phyloP scores from a whole-genome alignment of 2,329 filamentous ascomycete genomes.

The Colletotrichum gloeosporioides region DNA sequence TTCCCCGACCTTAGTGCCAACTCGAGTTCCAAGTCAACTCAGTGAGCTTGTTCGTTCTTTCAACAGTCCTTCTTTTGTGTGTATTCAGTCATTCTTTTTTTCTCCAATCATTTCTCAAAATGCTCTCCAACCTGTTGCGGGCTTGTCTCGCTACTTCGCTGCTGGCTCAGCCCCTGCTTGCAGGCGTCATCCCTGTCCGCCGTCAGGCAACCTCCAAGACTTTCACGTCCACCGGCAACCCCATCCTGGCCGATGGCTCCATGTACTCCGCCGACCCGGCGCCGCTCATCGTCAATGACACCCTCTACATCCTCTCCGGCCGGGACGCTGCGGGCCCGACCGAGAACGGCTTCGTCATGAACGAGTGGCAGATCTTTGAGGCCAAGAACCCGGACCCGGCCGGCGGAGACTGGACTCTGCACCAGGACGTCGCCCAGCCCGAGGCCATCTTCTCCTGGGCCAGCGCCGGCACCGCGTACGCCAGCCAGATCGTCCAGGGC shows the following conservation, averaged over 20 bases:
- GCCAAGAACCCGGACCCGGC: conserved; percentile 31
- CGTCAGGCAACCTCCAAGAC: conserved; percentile 21
- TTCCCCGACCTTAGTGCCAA: neutral
- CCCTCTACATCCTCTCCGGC: conserved; percentile 40
- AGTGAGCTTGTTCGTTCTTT: neutral
- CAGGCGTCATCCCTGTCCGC: conserved; percentile 1
- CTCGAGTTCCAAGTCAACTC: neutral
- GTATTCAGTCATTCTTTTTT: neutral
- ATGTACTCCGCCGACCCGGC: conserved; percentile 44
- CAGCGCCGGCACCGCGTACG: conserved; percentile 35
- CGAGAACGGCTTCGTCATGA: conserved; percentile 39
- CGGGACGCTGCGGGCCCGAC: conserved; percentile 34
- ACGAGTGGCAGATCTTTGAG: conserved; percentile 41
- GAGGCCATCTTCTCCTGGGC: conserved; percentile 40
- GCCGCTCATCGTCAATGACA: conserved; percentile 39
- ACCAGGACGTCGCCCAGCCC: conserved; percentile 33
- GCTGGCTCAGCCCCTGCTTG: conserved; percentile 4
- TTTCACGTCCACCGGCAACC: conserved; percentile 37
- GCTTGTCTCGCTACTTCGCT: conserved; percentile 1
- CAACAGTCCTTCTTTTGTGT: neutral
- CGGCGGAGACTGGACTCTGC: conserved; percentile 37
- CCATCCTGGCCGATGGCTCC: conserved; percentile 40
- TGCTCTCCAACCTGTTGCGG: neutral
- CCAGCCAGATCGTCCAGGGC: conserved; percentile 39
- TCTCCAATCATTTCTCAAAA: neutral